Evolutionary conservation across 1,284 basidiomycete species (phyloP), one percentile per base, ranked within the genome.

Genomic region (Microbotryum scabiosae): DNA sequence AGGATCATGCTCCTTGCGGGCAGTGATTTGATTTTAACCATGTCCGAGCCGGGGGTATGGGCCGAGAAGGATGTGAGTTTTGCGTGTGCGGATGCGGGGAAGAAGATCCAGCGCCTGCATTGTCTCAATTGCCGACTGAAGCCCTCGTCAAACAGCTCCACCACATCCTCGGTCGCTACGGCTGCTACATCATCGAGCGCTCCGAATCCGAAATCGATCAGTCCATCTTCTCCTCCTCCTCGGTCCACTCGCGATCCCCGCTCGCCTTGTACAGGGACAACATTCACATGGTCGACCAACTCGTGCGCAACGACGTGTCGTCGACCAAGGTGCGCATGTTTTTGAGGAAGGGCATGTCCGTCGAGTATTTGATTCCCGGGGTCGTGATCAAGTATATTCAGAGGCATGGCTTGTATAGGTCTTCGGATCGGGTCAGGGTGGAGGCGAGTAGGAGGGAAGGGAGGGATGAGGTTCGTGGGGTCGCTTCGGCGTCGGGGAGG

Each of bases 41-140:
- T 98, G 86, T 90, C 89, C 69, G 91, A 97, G 77, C 91, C 91
- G n/a, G 96, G 96, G 18, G 92, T 99, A 25, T 99, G 96, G 96
- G 85, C 87, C 57, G 86, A 92, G 70, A 82, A 84, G 62, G 96
- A 99, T 82, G 88, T 93, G 69, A 74, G 85, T 79, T 46, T 18
- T 18, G 3, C 50, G 45, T 47, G 26, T 21, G n/a, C 23, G 23
- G 23, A 18, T 4, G 21, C 23, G 14, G 4, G 36, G 18, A 6
- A 30, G 36, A 41, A 12, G 16, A 3, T 41, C 10, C 2, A 9
- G 30, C 30, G 8, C 23, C n/a, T 30, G 36, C 61, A 56, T 56
- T 23, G 54, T 53, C 43, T 57, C n/a, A n/a, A n/a, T n/a, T n/a
- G n/a, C n/a, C n/a, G n/a, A n/a, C 25, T 36, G 61, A 23, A 32